A percentile compares a stretch with the other conserved stretches of the same genome.
These are phyloP conservation scores for Cyclotella cryptica DNA, from an alignment of 108 stramenopile genomes.

Conservation along the genomic window DNA sequence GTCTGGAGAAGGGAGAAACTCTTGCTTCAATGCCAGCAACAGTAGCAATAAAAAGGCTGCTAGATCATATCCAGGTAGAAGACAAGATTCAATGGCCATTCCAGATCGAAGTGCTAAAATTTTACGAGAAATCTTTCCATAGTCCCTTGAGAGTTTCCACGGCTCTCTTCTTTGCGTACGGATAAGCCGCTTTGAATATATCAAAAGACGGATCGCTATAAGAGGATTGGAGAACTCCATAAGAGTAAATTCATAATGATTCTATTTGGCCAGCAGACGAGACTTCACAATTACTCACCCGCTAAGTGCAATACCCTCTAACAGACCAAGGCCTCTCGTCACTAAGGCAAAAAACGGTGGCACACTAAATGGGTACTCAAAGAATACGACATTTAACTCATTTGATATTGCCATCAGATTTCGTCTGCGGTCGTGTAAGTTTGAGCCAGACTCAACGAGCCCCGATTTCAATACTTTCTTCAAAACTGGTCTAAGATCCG, in stretches of 20 bases:
- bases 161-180: constrained; percentile 78
- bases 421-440: constrained; percentile 71
- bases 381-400: constrained; percentile 93
- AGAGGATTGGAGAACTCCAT: neutral
- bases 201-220: constrained; percentile 86
- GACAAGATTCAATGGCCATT: too few relatives aligned
- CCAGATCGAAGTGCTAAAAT: too few relatives aligned
- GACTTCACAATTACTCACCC: constrained; percentile 41
- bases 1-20: too few relatives aligned
- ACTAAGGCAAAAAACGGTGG: constrained; percentile 94
- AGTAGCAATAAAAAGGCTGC: too few relatives aligned
- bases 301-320: constrained; percentile 91
- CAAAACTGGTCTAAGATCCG: constrained; percentile 75
- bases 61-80: too few relatives aligned
- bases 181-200: constrained; percentile 88
- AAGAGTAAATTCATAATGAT: neutral
- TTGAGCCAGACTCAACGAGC: constrained; percentile 78
- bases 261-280: neutral
- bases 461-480: constrained; percentile 79
- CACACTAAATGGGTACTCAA: constrained; percentile 86
- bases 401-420: constrained; percentile 86
- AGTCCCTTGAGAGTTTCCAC: constrained; percentile 48
- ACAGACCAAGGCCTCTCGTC: constrained; percentile 85
- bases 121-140: constrained; percentile 20
- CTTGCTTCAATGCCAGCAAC: too few relatives aligned